Percentiles rank a stretch among this genome's conserved stretches.
Conservation (phyloP, 805 yeast species). For the Kazachstania kunashirensis region DNA sequence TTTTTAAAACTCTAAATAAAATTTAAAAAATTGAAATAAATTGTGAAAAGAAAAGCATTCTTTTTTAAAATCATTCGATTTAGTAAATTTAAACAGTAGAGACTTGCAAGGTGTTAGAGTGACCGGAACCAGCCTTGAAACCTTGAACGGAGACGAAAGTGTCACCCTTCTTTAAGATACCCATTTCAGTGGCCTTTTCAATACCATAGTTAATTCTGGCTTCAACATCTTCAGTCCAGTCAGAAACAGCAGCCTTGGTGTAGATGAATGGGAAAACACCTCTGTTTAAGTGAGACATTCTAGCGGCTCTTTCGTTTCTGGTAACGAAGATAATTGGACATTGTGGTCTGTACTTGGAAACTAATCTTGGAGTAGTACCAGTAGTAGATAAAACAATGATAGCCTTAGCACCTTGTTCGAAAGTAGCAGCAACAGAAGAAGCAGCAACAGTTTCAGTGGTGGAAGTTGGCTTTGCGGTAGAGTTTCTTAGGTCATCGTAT, state of each 20-base stretch:
- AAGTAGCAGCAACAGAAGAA: conserved; percentile 92
- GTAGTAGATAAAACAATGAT: conserved; percentile 92
- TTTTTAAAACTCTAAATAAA: background rate
- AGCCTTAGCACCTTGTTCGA: conserved; percentile 95
- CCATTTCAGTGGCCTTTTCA: conserved; percentile 76
- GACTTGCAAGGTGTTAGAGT: conserved; percentile 96
- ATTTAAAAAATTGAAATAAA: too few relatives aligned
- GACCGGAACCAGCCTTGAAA: conserved; percentile 97
- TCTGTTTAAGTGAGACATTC: conserved; percentile 92
- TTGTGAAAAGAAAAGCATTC: background rate
- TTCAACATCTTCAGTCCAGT: conserved; percentile 97
- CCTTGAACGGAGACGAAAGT: conserved; percentile 93
- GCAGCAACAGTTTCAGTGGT: conserved; percentile 95
- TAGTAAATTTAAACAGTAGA: conserved; percentile 49
- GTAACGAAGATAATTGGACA: conserved; percentile 97
- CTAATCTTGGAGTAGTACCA: conserved; percentile 91
- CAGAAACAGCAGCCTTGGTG: conserved; percentile 44
- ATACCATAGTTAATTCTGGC: conserved; percentile 89
- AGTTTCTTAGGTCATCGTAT: conserved; percentile 79
- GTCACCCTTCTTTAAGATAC: conserved; percentile 81
- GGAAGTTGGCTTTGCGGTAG: conserved; percentile 80
- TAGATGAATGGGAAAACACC: conserved; percentile 97
- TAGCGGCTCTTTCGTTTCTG: conserved; percentile 86
- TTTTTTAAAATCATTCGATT: too few relatives aligned
- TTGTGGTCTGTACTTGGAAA: conserved; percentile 95